phyloP scores from a whole-genome alignment of 257 asterid genomes.

The Penstemon eatonii region DNA sequence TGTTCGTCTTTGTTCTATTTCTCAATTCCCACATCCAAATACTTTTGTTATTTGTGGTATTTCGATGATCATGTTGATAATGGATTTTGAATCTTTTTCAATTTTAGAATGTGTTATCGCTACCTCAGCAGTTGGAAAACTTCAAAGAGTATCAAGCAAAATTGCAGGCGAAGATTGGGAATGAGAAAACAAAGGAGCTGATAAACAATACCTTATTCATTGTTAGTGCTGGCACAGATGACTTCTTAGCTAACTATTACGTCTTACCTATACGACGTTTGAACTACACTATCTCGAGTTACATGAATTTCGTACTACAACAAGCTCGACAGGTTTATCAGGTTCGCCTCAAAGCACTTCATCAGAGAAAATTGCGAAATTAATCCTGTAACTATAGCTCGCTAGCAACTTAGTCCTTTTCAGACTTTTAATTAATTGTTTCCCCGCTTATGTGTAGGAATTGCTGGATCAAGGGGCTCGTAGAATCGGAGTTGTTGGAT shows the following conservation, averaged over 20 bases:
- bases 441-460: constrained; percentile 34
- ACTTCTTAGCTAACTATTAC: constrained; percentile 62
- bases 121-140: constrained; percentile 49
- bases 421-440: background rate
- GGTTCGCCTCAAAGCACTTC: constrained; percentile 37
- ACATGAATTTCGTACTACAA: constrained; percentile 46
- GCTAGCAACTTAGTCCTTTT: too few relatives aligned
- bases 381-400: too few relatives aligned
- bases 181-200: constrained; percentile 40
- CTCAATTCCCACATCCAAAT: too few relatives aligned
- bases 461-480: constrained; percentile 59
- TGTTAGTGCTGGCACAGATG: constrained; percentile 84
- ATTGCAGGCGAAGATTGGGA: constrained; percentile 46
- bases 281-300: constrained; percentile 44
- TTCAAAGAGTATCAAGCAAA: constrained; percentile 50
- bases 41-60: too few relatives aligned
- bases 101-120: constrained; percentile 52
- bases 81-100: too few relatives aligned
- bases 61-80: too few relatives aligned
- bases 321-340: constrained; percentile 42
- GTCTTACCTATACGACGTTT: constrained; percentile 53
- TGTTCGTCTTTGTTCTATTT: background rate
- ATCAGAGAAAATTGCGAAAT: background rate
- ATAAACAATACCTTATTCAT: constrained; percentile 49
- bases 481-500: constrained; percentile 67